Conservation (phyloP, 768 basidiomycete species). For the Cystofilobasidium capitatum region DNA sequence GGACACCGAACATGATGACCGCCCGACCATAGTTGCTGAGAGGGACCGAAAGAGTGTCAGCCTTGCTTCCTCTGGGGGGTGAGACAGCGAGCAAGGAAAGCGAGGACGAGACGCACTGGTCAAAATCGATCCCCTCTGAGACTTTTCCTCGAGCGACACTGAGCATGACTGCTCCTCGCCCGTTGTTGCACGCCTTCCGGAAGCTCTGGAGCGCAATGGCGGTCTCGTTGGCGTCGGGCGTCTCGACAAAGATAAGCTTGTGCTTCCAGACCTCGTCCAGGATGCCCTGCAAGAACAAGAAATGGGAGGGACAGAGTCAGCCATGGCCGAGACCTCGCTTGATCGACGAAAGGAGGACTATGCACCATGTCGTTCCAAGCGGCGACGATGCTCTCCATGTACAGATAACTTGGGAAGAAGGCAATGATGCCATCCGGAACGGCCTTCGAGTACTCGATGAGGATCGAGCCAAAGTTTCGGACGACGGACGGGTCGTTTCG, state of each 20-base stretch:
- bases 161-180: constrained; percentile 86
- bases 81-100: neutral
- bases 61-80: neutral
- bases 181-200: constrained; percentile 94
- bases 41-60: neutral
- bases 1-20: constrained; percentile 98
- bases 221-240: constrained; percentile 96
- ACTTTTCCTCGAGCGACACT: constrained; percentile 98
- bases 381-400: constrained; percentile 99
- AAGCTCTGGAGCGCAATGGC: constrained; percentile 97
- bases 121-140: constrained; percentile 99
- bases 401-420: constrained; percentile 98
- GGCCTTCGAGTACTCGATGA: constrained; percentile 94
- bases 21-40: constrained; percentile 80
- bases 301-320: constrained; percentile 6
- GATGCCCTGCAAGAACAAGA: constrained; percentile 60
- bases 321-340: neutral
- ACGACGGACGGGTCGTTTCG: constrained; percentile 98
- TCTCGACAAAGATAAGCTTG: constrained; percentile 98
- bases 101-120: constrained; percentile 50
- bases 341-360: constrained; percentile 20
- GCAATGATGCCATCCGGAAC: constrained; percentile 98
- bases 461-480: constrained; percentile 94
- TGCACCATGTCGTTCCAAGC: constrained; percentile 99
- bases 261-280: constrained; percentile 99